phyloP scores from a whole-genome alignment of 2,329 filamentous ascomycete genomes.

The Trichoderma hamatum region DNA sequence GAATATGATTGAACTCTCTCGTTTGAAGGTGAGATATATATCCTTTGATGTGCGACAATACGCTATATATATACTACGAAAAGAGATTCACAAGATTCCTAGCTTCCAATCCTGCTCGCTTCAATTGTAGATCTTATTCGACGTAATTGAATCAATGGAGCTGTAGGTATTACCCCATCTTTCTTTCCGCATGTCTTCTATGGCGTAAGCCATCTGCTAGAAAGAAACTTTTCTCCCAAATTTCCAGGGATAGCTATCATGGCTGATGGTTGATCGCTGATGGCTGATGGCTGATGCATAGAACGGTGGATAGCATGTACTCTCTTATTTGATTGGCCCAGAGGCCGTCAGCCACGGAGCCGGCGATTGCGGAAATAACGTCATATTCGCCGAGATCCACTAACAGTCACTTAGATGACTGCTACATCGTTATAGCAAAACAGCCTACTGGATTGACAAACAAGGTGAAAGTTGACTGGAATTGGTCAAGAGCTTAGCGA shows the following conservation, averaged over 20 bases:
- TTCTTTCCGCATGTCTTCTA: neutral
- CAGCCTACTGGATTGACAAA: neutral
- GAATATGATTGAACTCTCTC: neutral
- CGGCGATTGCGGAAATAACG: neutral
- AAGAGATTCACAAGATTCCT: neutral
- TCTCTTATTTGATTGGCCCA: neutral
- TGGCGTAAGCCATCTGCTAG: neutral
- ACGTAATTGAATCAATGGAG: neutral
- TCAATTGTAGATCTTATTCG: neutral
- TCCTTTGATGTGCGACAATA: neutral
- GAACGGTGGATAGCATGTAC: neutral
- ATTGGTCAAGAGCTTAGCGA: neutral
- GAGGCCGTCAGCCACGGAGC: neutral
- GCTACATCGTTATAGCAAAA: neutral
- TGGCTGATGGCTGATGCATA: neutral
- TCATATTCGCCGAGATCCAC: neutral
- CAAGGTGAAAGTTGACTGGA: neutral
- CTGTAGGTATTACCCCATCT: neutral
- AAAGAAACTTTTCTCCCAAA: neutral
- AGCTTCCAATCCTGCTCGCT: neutral
- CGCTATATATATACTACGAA: neutral
- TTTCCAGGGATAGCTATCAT: neutral
- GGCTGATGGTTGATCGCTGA: neutral
- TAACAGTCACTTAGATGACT: neutral
- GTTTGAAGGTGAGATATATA: neutral